Conservation (phyloP, 768 basidiomycete genomes). For the Boletellus emodensis region DNA sequence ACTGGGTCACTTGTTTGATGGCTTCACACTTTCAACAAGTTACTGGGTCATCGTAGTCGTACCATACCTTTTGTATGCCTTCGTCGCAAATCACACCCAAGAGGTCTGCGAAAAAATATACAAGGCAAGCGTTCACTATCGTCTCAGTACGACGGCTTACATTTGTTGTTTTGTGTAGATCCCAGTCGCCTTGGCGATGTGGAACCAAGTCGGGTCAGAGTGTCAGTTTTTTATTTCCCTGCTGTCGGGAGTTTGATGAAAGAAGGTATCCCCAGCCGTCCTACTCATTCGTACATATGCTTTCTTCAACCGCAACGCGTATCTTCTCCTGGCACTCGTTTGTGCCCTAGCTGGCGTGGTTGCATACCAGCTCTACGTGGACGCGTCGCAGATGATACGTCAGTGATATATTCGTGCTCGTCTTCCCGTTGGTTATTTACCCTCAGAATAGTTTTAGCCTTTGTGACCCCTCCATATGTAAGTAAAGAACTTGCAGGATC, state of each 20-base stretch:
- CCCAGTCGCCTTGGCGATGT: slow-evolving; percentile 78
- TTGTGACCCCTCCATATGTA: slow-evolving; percentile 61
- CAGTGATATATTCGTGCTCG: slow-evolving; percentile 21
- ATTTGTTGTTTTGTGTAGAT: slow-evolving; percentile 41
- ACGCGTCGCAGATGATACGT: slow-evolving; percentile 75
- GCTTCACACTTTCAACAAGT: slow-evolving; percentile 33
- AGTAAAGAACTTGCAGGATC: slow-evolving; percentile 17
- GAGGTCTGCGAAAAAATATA: slow-evolving; percentile 68
- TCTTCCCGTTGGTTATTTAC: slow-evolving; percentile 7
- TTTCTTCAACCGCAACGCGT: slow-evolving; percentile 76
- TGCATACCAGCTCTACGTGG: slow-evolving; percentile 79
- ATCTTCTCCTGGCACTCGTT: slow-evolving; percentile 60
- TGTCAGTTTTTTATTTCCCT: slow-evolving; percentile 37
- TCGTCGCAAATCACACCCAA: slow-evolving; percentile 62
- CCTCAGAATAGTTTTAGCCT: slow-evolving; percentile 50
- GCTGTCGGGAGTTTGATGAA: slow-evolving; percentile 3
- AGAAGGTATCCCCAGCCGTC: slow-evolving; percentile 45
- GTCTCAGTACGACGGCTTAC: background rate
- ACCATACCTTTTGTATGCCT: slow-evolving; percentile 74
- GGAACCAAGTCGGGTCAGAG: slow-evolving; percentile 84
- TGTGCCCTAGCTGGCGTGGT: slow-evolving; percentile 68
- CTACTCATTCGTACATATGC: slow-evolving; percentile 82
- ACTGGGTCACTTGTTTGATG: slow-evolving; percentile 3
- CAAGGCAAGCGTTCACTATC: slow-evolving; percentile 41
- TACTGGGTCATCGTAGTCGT: slow-evolving; percentile 83